Percentiles rank a stretch among this genome's conserved stretches.
Evolutionary conservation across 2,329 filamentous ascomycete species (phyloP).

Genomic region (Aspergillus fumigatiaffinis): DNA sequence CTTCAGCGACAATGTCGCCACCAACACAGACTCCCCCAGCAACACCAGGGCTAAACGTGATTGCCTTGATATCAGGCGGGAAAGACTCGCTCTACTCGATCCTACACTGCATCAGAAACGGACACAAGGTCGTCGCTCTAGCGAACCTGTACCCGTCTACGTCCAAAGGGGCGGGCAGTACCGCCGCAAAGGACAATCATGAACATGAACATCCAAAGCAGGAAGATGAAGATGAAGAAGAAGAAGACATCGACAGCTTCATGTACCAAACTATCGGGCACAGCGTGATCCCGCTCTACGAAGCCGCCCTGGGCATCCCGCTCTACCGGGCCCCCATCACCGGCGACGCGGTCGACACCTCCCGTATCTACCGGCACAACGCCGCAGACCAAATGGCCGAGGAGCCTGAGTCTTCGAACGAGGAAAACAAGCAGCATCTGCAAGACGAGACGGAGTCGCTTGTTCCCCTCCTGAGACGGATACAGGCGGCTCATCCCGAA

Average conservation of each 20-base stretch:
- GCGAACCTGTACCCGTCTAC: constrained; percentile 74
- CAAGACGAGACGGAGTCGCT: constrained; percentile 87
- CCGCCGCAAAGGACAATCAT: constrained; percentile 2
- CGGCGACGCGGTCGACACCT: constrained; percentile 66
- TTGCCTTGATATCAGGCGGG: constrained; percentile 89
- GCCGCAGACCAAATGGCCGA: constrained; percentile 12
- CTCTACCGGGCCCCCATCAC: constrained; percentile 76
- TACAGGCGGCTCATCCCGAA: constrained; percentile 67
- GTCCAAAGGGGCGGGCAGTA: constrained; percentile 1
- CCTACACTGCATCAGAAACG: constrained; percentile 82
- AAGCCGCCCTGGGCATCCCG: constrained; percentile 71
- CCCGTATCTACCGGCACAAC: constrained; percentile 62
- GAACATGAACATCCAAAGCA: neutral
- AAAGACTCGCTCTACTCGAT: constrained; percentile 96
- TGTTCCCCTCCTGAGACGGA: constrained; percentile 64
- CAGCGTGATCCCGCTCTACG: constrained; percentile 78
- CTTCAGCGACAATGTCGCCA: constrained; percentile 33
- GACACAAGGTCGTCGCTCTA: constrained; percentile 79
- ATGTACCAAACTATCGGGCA: constrained; percentile 99
- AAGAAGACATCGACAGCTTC: constrained; percentile 83
- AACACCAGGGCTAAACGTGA: constrained; percentile 59
- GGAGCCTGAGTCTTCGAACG: neutral
- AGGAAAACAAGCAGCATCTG: constrained; percentile 6
- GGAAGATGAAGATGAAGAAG: constrained; percentile 21
- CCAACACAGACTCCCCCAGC: constrained; percentile 23